These are phyloP conservation scores for Cornus controversa DNA, from an alignment of 148 eudicot genomes.

Conservation along the genomic window DNA sequence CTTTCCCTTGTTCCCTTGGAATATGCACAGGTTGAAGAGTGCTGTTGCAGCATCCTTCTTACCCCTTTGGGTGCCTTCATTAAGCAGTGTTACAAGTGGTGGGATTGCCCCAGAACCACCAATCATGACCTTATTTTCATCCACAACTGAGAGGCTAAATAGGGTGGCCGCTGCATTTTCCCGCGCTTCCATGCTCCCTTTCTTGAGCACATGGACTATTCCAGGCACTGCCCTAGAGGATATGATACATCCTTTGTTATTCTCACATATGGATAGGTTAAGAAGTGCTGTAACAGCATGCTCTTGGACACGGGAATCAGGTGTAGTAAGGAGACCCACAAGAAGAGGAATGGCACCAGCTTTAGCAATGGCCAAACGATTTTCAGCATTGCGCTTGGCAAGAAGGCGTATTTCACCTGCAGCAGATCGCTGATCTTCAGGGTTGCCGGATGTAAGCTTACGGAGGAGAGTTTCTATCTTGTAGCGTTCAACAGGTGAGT, in stretches of 20 bases:
- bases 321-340: slow-evolving; percentile 53
- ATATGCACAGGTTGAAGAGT: slow-evolving; percentile 82
- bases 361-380: slow-evolving; percentile 83
- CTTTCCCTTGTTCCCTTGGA: slow-evolving; percentile 91
- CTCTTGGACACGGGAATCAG: slow-evolving; percentile 78
- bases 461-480: slow-evolving; percentile 60
- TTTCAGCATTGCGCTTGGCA: slow-evolving; percentile 80
- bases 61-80: slow-evolving; percentile 87
- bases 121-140: slow-evolving; percentile 83
- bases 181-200: slow-evolving; percentile 89
- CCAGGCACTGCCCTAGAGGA: slow-evolving; percentile 76
- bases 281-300: slow-evolving; percentile 92
- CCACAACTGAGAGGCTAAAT: slow-evolving; percentile 87
- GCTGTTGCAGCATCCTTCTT: slow-evolving; percentile 98
- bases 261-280: slow-evolving; percentile 85
- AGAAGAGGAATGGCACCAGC: slow-evolving; percentile 89
- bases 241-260: slow-evolving; percentile 78
- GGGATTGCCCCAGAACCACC: slow-evolving; percentile 85
- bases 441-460: slow-evolving; percentile 56
- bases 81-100: slow-evolving; percentile 71
- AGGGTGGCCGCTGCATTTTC: slow-evolving; percentile 94
- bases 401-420: slow-evolving; percentile 83
- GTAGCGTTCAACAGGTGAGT: slow-evolving; percentile 65
- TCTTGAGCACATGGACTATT: slow-evolving; percentile 75
- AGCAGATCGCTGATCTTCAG: slow-evolving; percentile 70